Percentiles rank a stretch among this genome's conserved stretches.
phyloP scores from a whole-genome alignment of 345 rosid species.

The Ceriops decandra region DNA sequence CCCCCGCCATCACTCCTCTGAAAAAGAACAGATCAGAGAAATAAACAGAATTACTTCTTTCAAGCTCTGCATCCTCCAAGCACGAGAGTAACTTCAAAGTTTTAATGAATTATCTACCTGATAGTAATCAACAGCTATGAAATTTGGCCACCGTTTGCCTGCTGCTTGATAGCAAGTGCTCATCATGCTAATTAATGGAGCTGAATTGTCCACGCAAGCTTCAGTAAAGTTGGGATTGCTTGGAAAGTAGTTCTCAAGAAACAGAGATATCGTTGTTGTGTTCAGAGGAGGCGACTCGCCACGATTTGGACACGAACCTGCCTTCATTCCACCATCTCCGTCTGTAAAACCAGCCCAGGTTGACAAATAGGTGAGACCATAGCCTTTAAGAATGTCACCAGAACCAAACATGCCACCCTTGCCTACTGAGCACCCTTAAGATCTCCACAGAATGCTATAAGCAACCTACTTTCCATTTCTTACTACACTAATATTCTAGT shows the following conservation, averaged over 20 bases:
- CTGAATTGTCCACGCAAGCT: slow-evolving; percentile 75
- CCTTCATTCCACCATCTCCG: slow-evolving; percentile 71
- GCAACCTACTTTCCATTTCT: too few species aligned
- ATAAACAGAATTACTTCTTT: background rate
- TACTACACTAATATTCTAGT: background rate
- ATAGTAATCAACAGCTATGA: slow-evolving; percentile 89
- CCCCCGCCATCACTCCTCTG: slow-evolving; percentile 94
- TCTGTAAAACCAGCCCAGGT: slow-evolving; percentile 44
- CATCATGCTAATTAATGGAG: slow-evolving; percentile 58
- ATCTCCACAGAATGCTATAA: too few species aligned
- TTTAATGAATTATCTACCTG: slow-evolving; percentile 43
- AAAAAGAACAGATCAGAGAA: slow-evolving; percentile 9
- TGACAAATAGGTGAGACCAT: background rate
- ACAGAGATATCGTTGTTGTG: slow-evolving; percentile 49
- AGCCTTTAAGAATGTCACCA: too few species aligned
- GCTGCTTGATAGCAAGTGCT: slow-evolving; percentile 67
- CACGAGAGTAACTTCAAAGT: too few species aligned
- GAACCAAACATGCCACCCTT: too few species aligned
- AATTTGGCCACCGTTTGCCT: slow-evolving; percentile 94
- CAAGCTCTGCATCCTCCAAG: background rate
- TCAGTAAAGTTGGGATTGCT: slow-evolving; percentile 54
- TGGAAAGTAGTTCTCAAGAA: slow-evolving; percentile 73
- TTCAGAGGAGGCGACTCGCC: slow-evolving; percentile 65
- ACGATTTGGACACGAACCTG: slow-evolving; percentile 66
- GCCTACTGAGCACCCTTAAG: too few species aligned